Conservation (phyloP, 441 rosid genomes). For the Adansonia madagascariensis region DNA sequence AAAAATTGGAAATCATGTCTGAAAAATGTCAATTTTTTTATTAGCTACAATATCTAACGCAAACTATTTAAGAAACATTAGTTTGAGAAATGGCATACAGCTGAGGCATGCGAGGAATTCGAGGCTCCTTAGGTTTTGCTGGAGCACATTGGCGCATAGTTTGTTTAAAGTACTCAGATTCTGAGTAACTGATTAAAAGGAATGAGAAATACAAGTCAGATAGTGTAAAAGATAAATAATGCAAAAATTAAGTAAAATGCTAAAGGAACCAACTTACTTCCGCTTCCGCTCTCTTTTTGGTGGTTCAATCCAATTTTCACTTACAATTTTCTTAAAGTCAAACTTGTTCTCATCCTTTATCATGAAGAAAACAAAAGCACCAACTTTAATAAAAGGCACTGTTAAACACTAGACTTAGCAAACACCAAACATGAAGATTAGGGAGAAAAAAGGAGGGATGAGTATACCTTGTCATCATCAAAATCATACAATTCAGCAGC, state of each 20-base stretch:
- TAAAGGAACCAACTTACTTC: constrained; percentile 57
- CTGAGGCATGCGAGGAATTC: constrained; percentile 99
- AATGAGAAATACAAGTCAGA: constrained; percentile 14
- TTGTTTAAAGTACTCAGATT: constrained; percentile 97
- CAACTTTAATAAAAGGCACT: not conserved
- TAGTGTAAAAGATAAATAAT: constrained; percentile 18
- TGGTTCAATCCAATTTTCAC: constrained; percentile 98
- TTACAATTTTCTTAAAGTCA: constrained; percentile 93
- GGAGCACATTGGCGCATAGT: constrained; percentile 96
- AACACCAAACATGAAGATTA: constrained; percentile 19
- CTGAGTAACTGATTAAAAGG: constrained; percentile 71
- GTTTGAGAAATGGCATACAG: constrained; percentile 53
- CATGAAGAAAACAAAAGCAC: constrained; percentile 20
- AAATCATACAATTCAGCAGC: constrained; percentile 91
- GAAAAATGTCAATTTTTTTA: constrained; percentile 30
- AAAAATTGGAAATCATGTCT: constrained; percentile 99
- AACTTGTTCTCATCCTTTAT: constrained; percentile 91
- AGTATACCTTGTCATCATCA: constrained; percentile 72
- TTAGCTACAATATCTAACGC: constrained; percentile 15
- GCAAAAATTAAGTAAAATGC: constrained; percentile 1
- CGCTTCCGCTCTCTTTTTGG: constrained; percentile 99
- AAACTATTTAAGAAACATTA: not conserved
- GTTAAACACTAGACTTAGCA: constrained; percentile 19
- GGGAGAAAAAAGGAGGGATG: not conserved
- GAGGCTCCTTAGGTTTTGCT: constrained; percentile 94